phyloP scores from a whole-genome alignment of 176 grass and related monocot genomes.

The Musa beccarii region DNA sequence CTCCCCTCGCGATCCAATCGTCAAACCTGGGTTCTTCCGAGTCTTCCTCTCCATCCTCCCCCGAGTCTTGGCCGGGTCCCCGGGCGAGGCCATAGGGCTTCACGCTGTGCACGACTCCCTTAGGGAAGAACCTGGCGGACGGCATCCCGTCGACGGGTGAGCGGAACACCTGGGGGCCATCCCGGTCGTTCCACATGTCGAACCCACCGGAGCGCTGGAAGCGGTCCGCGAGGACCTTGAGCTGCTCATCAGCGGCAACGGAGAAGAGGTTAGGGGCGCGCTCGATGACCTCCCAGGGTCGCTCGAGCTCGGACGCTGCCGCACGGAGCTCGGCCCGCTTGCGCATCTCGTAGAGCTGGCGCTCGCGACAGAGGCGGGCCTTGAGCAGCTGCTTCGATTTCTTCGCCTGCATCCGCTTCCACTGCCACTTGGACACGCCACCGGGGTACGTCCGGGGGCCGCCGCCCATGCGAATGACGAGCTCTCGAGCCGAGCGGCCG shows the following conservation, averaged over 20 bases:
- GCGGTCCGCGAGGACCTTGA: slow-evolving; percentile 74
- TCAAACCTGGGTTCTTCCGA: slow-evolving; percentile 19
- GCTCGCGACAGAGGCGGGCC: slow-evolving; percentile 78
- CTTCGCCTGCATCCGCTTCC: slow-evolving; percentile 88
- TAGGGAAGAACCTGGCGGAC: slow-evolving; percentile 86
- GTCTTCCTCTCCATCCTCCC: neutral
- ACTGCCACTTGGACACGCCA: slow-evolving; percentile 95
- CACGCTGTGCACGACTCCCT: slow-evolving; percentile 61
- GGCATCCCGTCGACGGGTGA: slow-evolving; percentile 27
- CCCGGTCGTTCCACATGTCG: slow-evolving; percentile 92
- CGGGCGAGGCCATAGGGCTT: slow-evolving; percentile 37
- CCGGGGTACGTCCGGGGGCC: slow-evolving; percentile 52
- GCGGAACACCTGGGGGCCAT: slow-evolving; percentile 70
- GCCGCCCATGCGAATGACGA: slow-evolving; percentile 53
- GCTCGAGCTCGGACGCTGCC: slow-evolving; percentile 64
- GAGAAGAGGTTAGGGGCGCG: slow-evolving; percentile 66
- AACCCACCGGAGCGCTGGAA: slow-evolving; percentile 79
- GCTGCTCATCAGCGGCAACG: slow-evolving; percentile 72
- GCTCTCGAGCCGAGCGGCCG: slow-evolving; percentile 5
- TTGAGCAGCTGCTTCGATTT: slow-evolving; percentile 91
- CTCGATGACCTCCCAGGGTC: slow-evolving; percentile 65
- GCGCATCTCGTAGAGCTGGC: slow-evolving; percentile 95
- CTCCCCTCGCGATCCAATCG: slow-evolving; percentile 35
- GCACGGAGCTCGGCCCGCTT: slow-evolving; percentile 68
- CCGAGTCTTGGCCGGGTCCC: neutral